Evolutionary conservation across 2,329 filamentous ascomycete species (phyloP).

Genomic region (Fusarium bactridioides): DNA sequence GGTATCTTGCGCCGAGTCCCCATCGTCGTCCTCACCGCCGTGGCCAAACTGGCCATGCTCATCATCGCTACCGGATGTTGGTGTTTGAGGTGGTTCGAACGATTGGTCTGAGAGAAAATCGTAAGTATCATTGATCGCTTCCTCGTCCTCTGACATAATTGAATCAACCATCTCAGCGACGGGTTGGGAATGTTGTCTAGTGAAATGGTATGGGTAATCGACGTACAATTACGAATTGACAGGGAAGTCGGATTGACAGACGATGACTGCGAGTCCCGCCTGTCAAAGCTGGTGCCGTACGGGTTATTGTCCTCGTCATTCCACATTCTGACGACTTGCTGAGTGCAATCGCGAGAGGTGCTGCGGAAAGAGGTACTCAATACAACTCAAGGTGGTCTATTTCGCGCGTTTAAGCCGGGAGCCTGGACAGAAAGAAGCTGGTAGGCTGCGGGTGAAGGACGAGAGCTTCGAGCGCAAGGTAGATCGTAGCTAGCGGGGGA

Average conservation of each 20-base stretch:
- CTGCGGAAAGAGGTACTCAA: constrained; percentile 5
- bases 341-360: constrained; percentile 15
- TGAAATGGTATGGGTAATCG: constrained; percentile 1
- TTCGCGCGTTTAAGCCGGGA: constrained; percentile 26
- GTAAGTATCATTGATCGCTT: constrained; percentile 16
- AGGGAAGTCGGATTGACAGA: constrained; percentile 73
- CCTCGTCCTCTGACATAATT: background rate
- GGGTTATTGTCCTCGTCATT: constrained; percentile 99
- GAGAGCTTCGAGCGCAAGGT: constrained; percentile 35
- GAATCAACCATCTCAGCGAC: constrained; percentile 4
- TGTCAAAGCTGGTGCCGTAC: constrained; percentile 89
- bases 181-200: background rate
- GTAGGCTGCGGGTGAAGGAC: background rate
- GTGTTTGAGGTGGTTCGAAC: constrained; percentile 75
- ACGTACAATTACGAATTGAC: constrained; percentile 64
- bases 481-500: constrained; percentile 35
- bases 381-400: background rate
- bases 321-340: constrained; percentile 72
- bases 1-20: constrained; percentile 51
- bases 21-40: constrained; percentile 58
- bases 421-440: constrained; percentile 26
- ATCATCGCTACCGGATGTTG: constrained; percentile 73
- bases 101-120: constrained; percentile 41
- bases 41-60: constrained; percentile 50
- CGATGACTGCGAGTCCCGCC: constrained; percentile 79